A percentile compares a stretch with the other conserved stretches of the same genome.
Evolutionary conservation across 768 basidiomycete genomes (phyloP).

Genomic region (Xerocomellus intermedius): DNA sequence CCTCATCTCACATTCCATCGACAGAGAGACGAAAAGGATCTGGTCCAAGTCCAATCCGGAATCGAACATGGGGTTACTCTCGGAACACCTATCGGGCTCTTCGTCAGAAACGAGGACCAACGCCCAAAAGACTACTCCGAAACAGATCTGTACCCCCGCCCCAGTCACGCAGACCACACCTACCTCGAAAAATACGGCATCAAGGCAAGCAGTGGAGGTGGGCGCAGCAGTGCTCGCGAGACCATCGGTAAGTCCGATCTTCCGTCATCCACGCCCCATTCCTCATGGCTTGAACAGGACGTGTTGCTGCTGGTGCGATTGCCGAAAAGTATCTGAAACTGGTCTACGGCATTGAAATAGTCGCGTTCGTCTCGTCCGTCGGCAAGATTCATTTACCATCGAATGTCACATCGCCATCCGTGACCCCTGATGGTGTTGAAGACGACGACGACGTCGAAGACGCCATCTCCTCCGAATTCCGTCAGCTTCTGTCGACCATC

Average conservation of each 20-base stretch:
- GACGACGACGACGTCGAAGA: constrained; percentile 68
- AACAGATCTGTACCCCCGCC: constrained; percentile 95
- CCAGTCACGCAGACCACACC: constrained; percentile 97
- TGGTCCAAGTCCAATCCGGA: constrained; percentile 91
- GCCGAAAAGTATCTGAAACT: constrained; percentile 92
- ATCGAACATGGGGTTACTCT: constrained; percentile 92
- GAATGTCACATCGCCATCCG: constrained; percentile 40
- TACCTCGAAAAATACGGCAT: constrained; percentile 97
- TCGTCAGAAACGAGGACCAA: constrained; percentile 98
- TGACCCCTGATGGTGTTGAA: constrained; percentile 45
- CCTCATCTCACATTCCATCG: constrained; percentile 1
- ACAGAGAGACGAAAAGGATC: constrained; percentile 93
- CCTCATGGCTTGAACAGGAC: constrained; percentile 47
- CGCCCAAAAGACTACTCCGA: constrained; percentile 98
- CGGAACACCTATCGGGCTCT: constrained; percentile 95
- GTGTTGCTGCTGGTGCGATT: constrained; percentile 97
- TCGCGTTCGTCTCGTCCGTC: constrained; percentile 95
- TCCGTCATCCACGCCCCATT: background rate
- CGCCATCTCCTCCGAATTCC: constrained; percentile 79
- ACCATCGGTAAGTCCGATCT: constrained; percentile 69
- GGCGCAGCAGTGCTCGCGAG: constrained; percentile 91
- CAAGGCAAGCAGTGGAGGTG: constrained; percentile 97
- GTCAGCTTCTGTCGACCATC: constrained; percentile 71
- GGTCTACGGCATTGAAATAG: constrained; percentile 89
- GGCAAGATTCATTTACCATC: constrained; percentile 87